Base-by-base conservation (phyloP, 1,284 basidiomycete species). In the Rhodotorula mucilaginosa region DNA sequence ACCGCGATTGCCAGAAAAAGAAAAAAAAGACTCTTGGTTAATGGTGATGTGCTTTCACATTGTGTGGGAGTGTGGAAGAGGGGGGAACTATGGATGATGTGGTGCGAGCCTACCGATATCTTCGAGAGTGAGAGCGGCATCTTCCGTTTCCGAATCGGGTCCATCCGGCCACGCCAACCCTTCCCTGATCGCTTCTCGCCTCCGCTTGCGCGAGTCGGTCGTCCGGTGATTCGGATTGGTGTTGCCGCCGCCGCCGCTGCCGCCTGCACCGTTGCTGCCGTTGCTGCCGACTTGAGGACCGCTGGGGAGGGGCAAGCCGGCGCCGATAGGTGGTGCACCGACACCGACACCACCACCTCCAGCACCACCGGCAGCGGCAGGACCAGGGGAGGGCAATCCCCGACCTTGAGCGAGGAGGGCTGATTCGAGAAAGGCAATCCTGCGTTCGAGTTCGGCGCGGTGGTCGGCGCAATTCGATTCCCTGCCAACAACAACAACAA, bases 121-220 rank as follows among this genome's bases (percentile, higher is more conserved):
- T 57, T 72, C 73, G 39, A 72, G 65, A 7, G 70, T 74, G 51
- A 76, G 61, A 5, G 72, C 74, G 13, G 74, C 74, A 26, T 73
- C 74, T 49, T 75, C 74, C 31, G 74, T 71, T 49, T 71, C 70
- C 29, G 63, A 62, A 19, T 68, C 63, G 13, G 59, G 66, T 15
- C 57, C 70, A 4, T 68, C 70, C 21, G 60, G 51, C 18, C 48
- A 54, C n/a, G 67, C 67, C 29, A 58, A 26, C 19, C 31, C 58
- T 47, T 60, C 58, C 23, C 44, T 39, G 23, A 47, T 56, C 29
- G 54, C 54, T 16, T 56, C 54, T 16, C 54, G 23, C 26, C 54
- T n/a, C 26, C 54, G 23, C 26, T 56, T 56, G n/a, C 54, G n/a
- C 54, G 54, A 56, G 12, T 29, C 23, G 47, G 26, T 31, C 47